Evolutionary conservation across 139 green algal genomes (phyloP), one percentile per base, ranked within the genome.

Genomic region (Yamagishiella unicocca): DNA sequence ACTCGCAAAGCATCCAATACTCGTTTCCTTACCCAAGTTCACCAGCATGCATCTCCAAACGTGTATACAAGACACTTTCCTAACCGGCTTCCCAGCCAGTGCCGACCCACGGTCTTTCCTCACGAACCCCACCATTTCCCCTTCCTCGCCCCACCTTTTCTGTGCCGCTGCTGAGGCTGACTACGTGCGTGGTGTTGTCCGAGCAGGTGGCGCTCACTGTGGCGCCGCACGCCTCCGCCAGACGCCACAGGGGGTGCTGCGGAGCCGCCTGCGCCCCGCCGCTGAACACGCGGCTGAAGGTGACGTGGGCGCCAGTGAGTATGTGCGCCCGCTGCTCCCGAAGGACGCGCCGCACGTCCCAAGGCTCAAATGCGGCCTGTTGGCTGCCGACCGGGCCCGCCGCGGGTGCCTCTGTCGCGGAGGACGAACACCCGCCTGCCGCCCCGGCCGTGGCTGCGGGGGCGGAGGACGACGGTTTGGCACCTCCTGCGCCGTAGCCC

Each of bases 221-320:
- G 5, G 94, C 94, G 12, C 94, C 94, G 77, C 88, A 96, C 29
- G 86, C 61, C 90, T 95, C 90, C 8, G 94, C 94, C 64, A 94
- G 79, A 67, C 72, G 54, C 93, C 93, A 96, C 82, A 97, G 85
- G 29, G 90, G 88, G 88, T 97, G 91, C n/a, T 50, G 43, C 31
- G 80, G 22, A 4, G 31, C 75, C 53, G 35, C 50, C 22, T 22
- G 27, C 43, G 43, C 37, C 8, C 27, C 55, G 22, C 35, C 75
- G 74, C 46, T 37, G 42, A 96, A 94, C 29, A 96, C 85, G 7
- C 93, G 76, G 72, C 87, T 95, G 87, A 97, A 96, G 27, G 92
- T 91, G 35, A 97, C 66, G 61, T 75, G 45, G 24, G 93, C 89
- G 43, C 91, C 92, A 1, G 68, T 43, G 33, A 95, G 80, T 33